Percentiles rank a stretch among this genome's conserved stretches.
phyloP scores from a whole-genome alignment of 176 grass and related monocot genomes.

The Lolium rigidum region DNA sequence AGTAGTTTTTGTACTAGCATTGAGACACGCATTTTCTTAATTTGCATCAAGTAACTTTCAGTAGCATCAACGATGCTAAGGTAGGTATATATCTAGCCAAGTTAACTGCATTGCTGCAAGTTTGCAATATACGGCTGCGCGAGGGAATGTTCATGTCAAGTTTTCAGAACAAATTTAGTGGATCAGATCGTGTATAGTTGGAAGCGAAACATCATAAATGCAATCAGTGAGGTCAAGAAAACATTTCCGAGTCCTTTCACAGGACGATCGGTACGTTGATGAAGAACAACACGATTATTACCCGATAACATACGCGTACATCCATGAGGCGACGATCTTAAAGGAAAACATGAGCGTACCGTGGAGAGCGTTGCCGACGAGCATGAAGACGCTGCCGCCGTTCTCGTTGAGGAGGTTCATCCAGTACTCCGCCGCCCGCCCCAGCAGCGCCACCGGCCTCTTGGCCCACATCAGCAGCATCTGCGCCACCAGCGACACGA shows the following conservation, averaged over 20 bases:
- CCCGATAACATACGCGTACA: not conserved
- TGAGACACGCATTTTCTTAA: not conserved
- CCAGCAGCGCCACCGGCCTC: conserved; percentile 68
- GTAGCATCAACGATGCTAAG: not conserved
- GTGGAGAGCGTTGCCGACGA: conserved; percentile 51
- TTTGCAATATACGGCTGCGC: not conserved
- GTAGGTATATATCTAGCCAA: not conserved
- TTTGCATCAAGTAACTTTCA: not conserved
- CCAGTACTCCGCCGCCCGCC: conserved; percentile 58
- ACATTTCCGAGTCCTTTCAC: not conserved
- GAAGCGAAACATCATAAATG: conserved; percentile 25
- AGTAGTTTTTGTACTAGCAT: not conserved
- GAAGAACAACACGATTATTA: not conserved
- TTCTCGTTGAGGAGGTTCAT: conserved; percentile 78
- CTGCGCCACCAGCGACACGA: conserved; percentile 69
- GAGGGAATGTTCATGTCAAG: not conserved
- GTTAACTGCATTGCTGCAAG: not conserved
- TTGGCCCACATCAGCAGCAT: conserved; percentile 55
- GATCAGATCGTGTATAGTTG: not conserved
- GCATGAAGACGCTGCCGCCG: conserved; percentile 45
- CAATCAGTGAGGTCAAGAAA: not conserved
- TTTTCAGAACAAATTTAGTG: not conserved
- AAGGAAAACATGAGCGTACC: conserved; percentile 37
- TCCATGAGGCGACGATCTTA: no score
- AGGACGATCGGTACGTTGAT: not conserved